These are phyloP conservation scores for Teratosphaeria destructans DNA, from an alignment of 2,329 filamentous ascomycete species.

Conservation along the genomic window DNA sequence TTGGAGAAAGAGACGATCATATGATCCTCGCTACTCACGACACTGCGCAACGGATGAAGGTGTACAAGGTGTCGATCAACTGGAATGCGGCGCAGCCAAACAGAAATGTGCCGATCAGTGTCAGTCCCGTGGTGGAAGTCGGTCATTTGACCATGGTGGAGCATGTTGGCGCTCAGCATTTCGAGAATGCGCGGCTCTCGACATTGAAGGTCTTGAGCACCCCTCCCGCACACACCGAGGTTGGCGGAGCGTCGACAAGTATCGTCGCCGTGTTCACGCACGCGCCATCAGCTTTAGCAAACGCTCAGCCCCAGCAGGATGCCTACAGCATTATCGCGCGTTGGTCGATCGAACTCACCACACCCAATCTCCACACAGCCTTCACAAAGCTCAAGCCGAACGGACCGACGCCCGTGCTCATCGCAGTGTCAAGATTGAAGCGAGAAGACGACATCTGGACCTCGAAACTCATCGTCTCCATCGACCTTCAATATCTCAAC, in stretches of 20 bases:
- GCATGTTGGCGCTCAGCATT: constrained; percentile 17
- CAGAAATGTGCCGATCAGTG: constrained; percentile 14
- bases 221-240: constrained; percentile 46
- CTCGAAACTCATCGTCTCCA: constrained; percentile 59
- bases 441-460: constrained; percentile 58
- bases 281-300: constrained; percentile 28
- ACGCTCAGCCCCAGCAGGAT: constrained; percentile 51
- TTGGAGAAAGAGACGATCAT: constrained; percentile 46
- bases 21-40: constrained; percentile 60
- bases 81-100: constrained; percentile 50
- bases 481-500: constrained; percentile 59
- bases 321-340: constrained; percentile 66
- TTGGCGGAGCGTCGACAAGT: constrained; percentile 37
- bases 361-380: constrained; percentile 22
- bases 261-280: constrained; percentile 63
- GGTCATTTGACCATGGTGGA: constrained; percentile 18
- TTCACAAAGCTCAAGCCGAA: constrained; percentile 26
- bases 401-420: constrained; percentile 7
- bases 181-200: constrained; percentile 16
- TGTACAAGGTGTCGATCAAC: constrained; percentile 62
- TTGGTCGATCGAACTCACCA: constrained; percentile 61
- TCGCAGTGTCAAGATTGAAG: constrained; percentile 40
- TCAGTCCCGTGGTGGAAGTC: constrained; percentile 21
- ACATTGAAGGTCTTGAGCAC: constrained; percentile 26
- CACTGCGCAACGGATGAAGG: constrained; percentile 58